phyloP scores from a whole-genome alignment of 1,284 basidiomycete species.

The Clitocybe nebularis region DNA sequence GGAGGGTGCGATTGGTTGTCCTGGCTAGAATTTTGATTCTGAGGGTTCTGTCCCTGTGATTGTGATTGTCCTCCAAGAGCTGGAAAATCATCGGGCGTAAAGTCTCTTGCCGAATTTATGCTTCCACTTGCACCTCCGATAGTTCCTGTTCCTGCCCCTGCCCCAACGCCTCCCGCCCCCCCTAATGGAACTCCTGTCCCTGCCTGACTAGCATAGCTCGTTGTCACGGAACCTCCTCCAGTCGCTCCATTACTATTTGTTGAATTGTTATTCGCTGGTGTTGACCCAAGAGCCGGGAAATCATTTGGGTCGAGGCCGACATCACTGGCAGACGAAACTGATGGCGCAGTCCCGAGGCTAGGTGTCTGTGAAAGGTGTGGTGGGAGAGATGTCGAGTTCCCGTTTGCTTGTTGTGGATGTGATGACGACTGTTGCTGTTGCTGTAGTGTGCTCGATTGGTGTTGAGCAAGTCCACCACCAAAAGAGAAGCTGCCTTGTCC shows the following conservation, averaged over 20 bases:
- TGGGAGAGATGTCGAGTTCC: slow-evolving; percentile 43
- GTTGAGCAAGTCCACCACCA: slow-evolving; percentile 49
- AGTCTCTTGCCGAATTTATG: slow-evolving; percentile 56
- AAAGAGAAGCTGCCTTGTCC: slow-evolving; percentile 57
- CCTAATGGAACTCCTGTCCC: slow-evolving; percentile 53
- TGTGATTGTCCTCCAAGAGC: slow-evolving; percentile 66
- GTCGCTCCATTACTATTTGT: slow-evolving; percentile 32
- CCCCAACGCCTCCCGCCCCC: slow-evolving; percentile 21
- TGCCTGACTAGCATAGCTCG: slow-evolving; percentile 75
- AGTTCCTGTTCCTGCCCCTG: slow-evolving; percentile 31
- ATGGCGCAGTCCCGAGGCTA: slow-evolving; percentile 47
- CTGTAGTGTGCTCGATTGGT: slow-evolving; percentile 40
- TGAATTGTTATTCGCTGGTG: slow-evolving; percentile 35
- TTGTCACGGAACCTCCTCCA: slow-evolving; percentile 27
- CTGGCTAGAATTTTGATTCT: slow-evolving; percentile 31
- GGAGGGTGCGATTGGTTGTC: slow-evolving; percentile 57
- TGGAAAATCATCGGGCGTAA: slow-evolving; percentile 79
- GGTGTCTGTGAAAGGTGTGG: slow-evolving; percentile 53
- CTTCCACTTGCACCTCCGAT: slow-evolving; percentile 26
- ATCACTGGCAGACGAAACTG: slow-evolving; percentile 63
- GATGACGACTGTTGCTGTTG: slow-evolving; percentile 31
- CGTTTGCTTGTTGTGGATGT: slow-evolving; percentile 42
- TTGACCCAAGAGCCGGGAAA: slow-evolving; percentile 77
- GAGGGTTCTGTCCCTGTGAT: slow-evolving; percentile 31
- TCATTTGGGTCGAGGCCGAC: slow-evolving; percentile 82